These are phyloP conservation scores for Phytophthora fragariaefolia DNA, from an alignment of 352 stramenopile genomes.

Conservation along the genomic window DNA sequence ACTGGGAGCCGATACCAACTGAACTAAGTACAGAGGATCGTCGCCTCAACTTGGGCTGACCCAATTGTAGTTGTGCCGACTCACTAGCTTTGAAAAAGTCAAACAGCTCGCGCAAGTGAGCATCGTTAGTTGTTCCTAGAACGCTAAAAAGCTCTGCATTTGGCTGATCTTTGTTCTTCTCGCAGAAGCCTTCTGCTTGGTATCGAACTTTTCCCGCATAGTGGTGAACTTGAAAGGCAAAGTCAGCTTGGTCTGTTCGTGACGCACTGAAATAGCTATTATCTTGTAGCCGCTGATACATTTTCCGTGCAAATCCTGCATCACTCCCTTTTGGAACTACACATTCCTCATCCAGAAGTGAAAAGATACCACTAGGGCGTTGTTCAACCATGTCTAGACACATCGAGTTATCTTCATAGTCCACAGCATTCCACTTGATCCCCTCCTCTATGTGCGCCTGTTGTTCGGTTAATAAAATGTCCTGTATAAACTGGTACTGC, in stretches of 20 bases:
- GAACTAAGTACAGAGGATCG: slow-evolving; percentile 76
- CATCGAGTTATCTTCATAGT: slow-evolving; percentile 77
- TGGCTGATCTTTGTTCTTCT: slow-evolving; percentile 91
- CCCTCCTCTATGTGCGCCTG: slow-evolving; percentile 80
- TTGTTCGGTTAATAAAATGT: slow-evolving; percentile 81
- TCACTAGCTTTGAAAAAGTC: slow-evolving; percentile 75
- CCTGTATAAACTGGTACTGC: slow-evolving; percentile 86
- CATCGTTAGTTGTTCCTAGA: slow-evolving; percentile 67
- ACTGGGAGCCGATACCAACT: slow-evolving; percentile 91
- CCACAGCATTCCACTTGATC: slow-evolving; percentile 68
- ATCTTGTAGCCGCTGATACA: slow-evolving; percentile 73
- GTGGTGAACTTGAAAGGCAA: slow-evolving; percentile 81
- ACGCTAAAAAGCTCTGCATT: slow-evolving; percentile 77
- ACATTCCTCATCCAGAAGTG: slow-evolving; percentile 87
- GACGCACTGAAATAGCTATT: slow-evolving; percentile 68
- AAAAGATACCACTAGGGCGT: slow-evolving; percentile 77
- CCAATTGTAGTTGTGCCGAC: slow-evolving; percentile 35
- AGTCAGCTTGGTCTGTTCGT: slow-evolving; percentile 71
- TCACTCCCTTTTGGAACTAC: slow-evolving; percentile 84
- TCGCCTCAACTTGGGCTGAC: slow-evolving; percentile 55
- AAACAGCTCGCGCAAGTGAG: slow-evolving; percentile 67
- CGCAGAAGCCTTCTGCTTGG: slow-evolving; percentile 76
- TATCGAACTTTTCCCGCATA: slow-evolving; percentile 86
- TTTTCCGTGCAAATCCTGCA: slow-evolving; percentile 71
- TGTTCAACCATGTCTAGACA: slow-evolving; percentile 89